Evolutionary conservation across 108 stramenopile species (phyloP).

Genomic region (Schizochytrium sp.): DNA sequence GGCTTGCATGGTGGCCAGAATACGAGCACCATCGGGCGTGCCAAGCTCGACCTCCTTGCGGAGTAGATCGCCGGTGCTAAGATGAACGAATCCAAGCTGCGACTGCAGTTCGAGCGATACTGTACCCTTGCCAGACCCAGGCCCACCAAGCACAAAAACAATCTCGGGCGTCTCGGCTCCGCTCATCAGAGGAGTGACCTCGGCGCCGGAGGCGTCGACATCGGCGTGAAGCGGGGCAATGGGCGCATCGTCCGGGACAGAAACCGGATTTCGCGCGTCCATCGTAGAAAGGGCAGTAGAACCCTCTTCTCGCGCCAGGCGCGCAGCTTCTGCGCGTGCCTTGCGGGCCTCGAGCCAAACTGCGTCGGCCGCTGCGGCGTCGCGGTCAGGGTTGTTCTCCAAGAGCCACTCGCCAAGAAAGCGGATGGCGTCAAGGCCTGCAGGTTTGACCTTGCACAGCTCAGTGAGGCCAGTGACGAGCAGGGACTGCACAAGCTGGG

Average conservation of each 20-base stretch:
- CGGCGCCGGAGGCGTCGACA: not conserved
- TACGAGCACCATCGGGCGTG: slow-evolving; percentile 68
- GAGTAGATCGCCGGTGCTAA: slow-evolving; percentile 82
- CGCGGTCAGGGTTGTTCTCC: slow-evolving; percentile 16
- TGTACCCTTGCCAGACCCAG: slow-evolving; percentile 88
- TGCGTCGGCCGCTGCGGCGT: not conserved
- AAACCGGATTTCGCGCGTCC: not conserved
- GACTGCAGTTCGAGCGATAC: slow-evolving; percentile 59
- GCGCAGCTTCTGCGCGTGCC: not conserved
- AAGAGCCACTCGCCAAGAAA: slow-evolving; percentile 23
- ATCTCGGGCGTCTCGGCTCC: slow-evolving; percentile 26
- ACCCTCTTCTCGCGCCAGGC: not conserved
- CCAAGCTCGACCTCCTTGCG: slow-evolving; percentile 71
- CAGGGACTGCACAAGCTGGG: not conserved
- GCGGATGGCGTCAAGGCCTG: not conserved
- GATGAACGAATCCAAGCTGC: slow-evolving; percentile 79
- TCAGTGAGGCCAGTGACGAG: not conserved
- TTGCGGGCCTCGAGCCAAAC: not conserved
- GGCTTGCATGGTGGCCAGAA: slow-evolving; percentile 71
- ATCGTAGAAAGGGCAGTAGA: not conserved
- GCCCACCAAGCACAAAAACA: slow-evolving; percentile 85
- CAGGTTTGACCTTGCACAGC: slow-evolving; percentile 15
- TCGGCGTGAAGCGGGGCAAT: not conserved
- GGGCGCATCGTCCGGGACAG: not conserved
- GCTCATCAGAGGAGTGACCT: not conserved